These are phyloP conservation scores for Trypethelium eluteriae DNA, from an alignment of 495 filamentous ascomycete species.

Conservation along the genomic window DNA sequence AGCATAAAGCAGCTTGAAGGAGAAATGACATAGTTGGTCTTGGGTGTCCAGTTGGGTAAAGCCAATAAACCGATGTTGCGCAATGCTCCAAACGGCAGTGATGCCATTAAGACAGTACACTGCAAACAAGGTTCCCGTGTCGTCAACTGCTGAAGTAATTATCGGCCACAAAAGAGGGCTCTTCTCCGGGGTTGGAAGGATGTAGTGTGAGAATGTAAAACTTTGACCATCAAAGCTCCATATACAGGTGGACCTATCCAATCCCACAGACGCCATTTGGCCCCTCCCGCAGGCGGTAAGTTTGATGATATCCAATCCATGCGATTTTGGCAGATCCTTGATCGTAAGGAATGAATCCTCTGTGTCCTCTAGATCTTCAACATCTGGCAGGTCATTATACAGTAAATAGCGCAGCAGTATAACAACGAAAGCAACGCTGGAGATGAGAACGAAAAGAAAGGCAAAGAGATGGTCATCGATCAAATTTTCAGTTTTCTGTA, in stretches of 20 bases:
- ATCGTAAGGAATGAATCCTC: slow-evolving; percentile 43
- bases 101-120: slow-evolving; percentile 49
- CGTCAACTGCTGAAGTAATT: slow-evolving; percentile 51
- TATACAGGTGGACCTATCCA: slow-evolving; percentile 55
- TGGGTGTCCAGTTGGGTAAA: slow-evolving; percentile 36
- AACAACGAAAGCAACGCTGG: slow-evolving; percentile 49
- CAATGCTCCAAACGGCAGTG: slow-evolving; percentile 53
- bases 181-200: slow-evolving; percentile 34
- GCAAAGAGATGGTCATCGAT: slow-evolving; percentile 51
- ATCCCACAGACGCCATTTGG: slow-evolving; percentile 55
- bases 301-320: slow-evolving; percentile 56
- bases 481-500: slow-evolving; percentile 32
- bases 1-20: slow-evolving; percentile 39
- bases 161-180: slow-evolving; percentile 49
- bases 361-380: slow-evolving; percentile 40
- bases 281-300: slow-evolving; percentile 51
- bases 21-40: slow-evolving; percentile 50
- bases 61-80: slow-evolving; percentile 42
- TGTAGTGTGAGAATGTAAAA: slow-evolving; percentile 24
- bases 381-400: slow-evolving; percentile 38
- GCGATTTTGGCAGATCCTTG: slow-evolving; percentile 50
- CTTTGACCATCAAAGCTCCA: slow-evolving; percentile 40
- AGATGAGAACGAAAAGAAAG: slow-evolving; percentile 48
- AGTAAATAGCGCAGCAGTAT: slow-evolving; percentile 61
- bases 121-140: slow-evolving; percentile 53